A percentile compares a stretch with the other conserved stretches of the same genome.
phyloP scores from a whole-genome alignment of 2,329 filamentous ascomycete genomes.

The Salinomyces thailandicus region DNA sequence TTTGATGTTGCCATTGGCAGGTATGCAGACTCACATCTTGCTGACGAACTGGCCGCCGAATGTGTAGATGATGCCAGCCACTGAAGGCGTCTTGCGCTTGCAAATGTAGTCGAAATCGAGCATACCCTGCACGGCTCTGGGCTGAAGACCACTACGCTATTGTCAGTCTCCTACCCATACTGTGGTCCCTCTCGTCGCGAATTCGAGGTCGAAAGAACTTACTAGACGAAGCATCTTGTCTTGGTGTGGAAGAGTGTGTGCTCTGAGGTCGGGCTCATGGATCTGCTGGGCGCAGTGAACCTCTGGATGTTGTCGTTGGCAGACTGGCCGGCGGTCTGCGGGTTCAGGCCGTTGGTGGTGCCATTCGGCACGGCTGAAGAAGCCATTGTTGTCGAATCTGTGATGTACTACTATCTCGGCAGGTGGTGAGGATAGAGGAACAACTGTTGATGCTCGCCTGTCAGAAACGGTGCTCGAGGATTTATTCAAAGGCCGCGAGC shows the following conservation, averaged over 20 bases:
- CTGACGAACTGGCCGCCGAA: constrained; percentile 99
- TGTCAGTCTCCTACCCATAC: constrained; percentile 21
- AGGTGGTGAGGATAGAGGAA: neutral
- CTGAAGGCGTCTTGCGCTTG: constrained; percentile 93
- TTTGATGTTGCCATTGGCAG: constrained; percentile 4
- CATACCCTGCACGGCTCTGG: constrained; percentile 55
- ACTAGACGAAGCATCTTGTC: constrained; percentile 99
- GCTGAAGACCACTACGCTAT: constrained; percentile 68
- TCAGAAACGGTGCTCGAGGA: no score
- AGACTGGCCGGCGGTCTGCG: constrained; percentile 36
- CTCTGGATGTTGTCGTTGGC: constrained; percentile 95
- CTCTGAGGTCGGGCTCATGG: constrained; percentile 74
- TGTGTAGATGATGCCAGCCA: constrained; percentile 99
- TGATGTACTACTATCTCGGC: neutral
- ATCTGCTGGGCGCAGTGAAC: constrained; percentile 85
- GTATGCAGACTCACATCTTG: constrained; percentile 62
- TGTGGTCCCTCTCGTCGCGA: neutral
- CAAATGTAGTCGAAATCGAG: constrained; percentile 99
- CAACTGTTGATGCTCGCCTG: neutral
- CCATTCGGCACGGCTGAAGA: constrained; percentile 14
- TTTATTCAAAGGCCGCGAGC: no score
- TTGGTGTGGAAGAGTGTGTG: constrained; percentile 98
- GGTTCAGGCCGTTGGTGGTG: constrained; percentile 24
- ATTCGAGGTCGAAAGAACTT: constrained; percentile 27
- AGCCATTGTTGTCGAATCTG: constrained; percentile 30